Percentiles rank a stretch among this genome's conserved stretches.
Conservation (phyloP, 2,329 filamentous ascomycete genomes). For the Lecanoromycetidae sp. region DNA sequence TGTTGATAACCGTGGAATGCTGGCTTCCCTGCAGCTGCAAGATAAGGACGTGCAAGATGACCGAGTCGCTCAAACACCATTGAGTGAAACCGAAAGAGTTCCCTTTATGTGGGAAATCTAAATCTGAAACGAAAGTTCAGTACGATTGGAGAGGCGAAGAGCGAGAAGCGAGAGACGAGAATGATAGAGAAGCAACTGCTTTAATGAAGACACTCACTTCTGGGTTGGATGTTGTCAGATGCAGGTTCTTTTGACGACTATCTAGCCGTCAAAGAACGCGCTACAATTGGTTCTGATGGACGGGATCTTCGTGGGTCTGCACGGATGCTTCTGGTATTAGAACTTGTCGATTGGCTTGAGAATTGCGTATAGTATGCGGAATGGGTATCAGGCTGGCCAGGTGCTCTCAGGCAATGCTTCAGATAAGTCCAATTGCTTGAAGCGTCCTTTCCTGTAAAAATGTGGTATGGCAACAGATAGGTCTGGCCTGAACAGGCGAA, state of each 20-base stretch:
- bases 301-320: neutral
- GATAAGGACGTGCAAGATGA: constrained; percentile 67
- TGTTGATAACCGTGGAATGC: no score
- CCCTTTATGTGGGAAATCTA: constrained; percentile 26
- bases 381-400: no score
- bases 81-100: constrained; percentile 52
- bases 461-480: neutral
- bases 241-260: constrained; percentile 17
- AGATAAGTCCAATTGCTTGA: no score
- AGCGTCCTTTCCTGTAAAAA: no score
- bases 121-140: neutral
- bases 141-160: neutral
- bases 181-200: no score
- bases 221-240: neutral
- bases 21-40: no score
- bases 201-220: constrained; percentile 1
- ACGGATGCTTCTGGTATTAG: no score
- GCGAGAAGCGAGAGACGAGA: neutral
- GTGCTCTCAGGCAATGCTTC: no score
- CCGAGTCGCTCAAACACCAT: constrained; percentile 79
- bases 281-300: neutral
- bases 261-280: constrained; percentile 16
- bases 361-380: no score
- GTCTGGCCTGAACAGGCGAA: neutral
- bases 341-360: no score